Conservation (phyloP, 192 early-diverging fungal genomes). For the Coemansia sp. region DNA sequence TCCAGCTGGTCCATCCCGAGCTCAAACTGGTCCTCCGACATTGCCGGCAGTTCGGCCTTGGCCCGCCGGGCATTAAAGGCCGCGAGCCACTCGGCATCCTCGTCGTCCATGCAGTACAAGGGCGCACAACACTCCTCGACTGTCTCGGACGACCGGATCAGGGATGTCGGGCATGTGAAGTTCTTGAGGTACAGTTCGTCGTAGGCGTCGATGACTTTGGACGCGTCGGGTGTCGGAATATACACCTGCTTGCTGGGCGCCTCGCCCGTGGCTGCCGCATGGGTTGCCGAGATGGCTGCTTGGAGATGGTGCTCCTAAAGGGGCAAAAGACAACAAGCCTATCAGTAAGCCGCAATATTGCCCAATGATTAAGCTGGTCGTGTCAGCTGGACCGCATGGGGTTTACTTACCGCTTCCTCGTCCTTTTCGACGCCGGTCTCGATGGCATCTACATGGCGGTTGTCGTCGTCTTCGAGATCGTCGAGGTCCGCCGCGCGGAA, state of each 20-base stretch:
- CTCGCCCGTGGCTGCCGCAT: conserved; percentile 62
- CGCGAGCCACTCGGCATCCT: conserved; percentile 71
- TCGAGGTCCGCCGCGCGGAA: conserved; percentile 76
- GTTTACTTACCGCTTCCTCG: conserved; percentile 68
- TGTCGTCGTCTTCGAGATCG: conserved; percentile 78
- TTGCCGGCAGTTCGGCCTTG: background rate
- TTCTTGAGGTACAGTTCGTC: conserved; percentile 63
- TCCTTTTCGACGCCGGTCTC: conserved; percentile 98
- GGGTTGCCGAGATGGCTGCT: conserved; percentile 80
- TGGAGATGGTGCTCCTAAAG: conserved; percentile 92
- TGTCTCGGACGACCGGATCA: conserved; percentile 82
- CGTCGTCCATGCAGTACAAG: conserved; percentile 87
- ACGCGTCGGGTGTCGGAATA: conserved; percentile 95
- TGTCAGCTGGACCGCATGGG: conserved; percentile 22
- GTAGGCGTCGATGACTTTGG: conserved; percentile 64
- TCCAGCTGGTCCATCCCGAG: conserved; percentile 76
- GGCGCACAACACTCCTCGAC: conserved; percentile 87
- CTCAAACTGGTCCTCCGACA: conserved; percentile 79
- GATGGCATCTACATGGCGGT: conserved; percentile 53
- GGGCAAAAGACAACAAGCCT: background rate
- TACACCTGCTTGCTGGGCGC: conserved; percentile 58
- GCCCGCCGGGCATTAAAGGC: conserved; percentile 19
- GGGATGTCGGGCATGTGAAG: conserved; percentile 72
- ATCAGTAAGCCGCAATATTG: conserved; percentile 12
- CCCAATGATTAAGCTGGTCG: background rate